These are phyloP conservation scores for Hemileccinum rubropunctum DNA, from an alignment of 768 basidiomycete species.

Conservation along the genomic window DNA sequence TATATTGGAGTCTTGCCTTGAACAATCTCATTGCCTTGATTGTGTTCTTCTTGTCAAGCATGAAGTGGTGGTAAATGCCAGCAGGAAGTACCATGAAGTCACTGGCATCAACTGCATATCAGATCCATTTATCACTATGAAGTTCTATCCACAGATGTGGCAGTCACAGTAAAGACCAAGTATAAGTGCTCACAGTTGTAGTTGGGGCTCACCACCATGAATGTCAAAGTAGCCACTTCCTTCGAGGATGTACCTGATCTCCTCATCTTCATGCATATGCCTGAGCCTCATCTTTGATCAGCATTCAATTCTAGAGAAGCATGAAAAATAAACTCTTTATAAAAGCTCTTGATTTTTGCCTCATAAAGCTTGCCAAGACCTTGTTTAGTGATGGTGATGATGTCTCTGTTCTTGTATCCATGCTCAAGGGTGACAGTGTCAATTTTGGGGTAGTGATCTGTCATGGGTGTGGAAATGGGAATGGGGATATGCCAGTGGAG, in stretches of 20 bases:
- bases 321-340: constrained; percentile 60
- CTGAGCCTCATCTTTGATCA: no score
- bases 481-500: constrained; percentile 66
- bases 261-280: constrained; percentile 95
- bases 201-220: constrained; percentile 57
- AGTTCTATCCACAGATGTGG: constrained; percentile 42
- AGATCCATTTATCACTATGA: constrained; percentile 73
- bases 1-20: constrained; percentile 54
- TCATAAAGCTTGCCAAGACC: constrained; percentile 84
- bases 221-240: constrained; percentile 93
- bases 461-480: constrained; percentile 32
- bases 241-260: constrained; percentile 83
- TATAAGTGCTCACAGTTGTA: no score
- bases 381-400: constrained; percentile 72
- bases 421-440: constrained; percentile 63
- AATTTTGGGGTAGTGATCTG: constrained; percentile 45
- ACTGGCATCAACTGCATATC: constrained; percentile 69
- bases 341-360: constrained; percentile 77
- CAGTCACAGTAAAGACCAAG: no score
- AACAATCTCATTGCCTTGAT: constrained; percentile 83
- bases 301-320: no score
- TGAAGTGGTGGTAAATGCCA: constrained; percentile 95
- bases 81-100: constrained; percentile 87
- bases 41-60: constrained; percentile 69
- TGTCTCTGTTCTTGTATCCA: constrained; percentile 82